phyloP scores from a whole-genome alignment of 345 rosid species.

The Cardamine occulta region DNA sequence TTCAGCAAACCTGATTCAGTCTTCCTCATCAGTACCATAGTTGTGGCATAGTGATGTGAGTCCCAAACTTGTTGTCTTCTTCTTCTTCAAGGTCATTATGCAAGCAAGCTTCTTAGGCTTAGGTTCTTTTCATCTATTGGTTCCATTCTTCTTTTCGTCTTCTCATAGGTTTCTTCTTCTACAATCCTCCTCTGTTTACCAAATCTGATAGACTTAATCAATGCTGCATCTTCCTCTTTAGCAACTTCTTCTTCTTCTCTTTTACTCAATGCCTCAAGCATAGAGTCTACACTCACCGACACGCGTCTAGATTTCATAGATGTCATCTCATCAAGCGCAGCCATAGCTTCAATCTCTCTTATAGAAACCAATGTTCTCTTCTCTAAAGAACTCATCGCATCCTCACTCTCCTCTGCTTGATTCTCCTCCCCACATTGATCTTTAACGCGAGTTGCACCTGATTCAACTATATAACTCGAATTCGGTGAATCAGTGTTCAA shows the following conservation, averaged over 20 bases:
- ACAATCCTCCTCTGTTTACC: constrained; percentile 4
- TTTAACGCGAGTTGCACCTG: constrained; percentile 66
- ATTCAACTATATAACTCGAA: constrained; percentile 69
- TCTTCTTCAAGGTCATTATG: constrained; percentile 1
- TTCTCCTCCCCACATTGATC: constrained; percentile 55
- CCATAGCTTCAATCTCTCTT: constrained; percentile 76
- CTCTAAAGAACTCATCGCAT: constrained; percentile 73
- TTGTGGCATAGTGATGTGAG: constrained; percentile 13
- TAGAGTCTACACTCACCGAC: constrained; percentile 6
- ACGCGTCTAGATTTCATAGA: constrained; percentile 52
- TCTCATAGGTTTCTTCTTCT: background rate
- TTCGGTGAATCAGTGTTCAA: constrained; percentile 77
- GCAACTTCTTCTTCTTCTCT: background rate
- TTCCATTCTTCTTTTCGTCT: background rate
- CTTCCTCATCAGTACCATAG: constrained; percentile 23
- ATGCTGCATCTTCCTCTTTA: constrained; percentile 2
- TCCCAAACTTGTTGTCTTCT: constrained; percentile 14
- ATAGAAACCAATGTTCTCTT: constrained; percentile 72
- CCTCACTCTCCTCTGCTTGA: constrained; percentile 68
- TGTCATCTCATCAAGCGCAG: constrained; percentile 77
- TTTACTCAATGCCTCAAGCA: constrained; percentile 15
- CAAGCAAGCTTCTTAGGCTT: background rate
- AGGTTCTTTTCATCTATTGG: background rate
- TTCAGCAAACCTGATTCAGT: background rate
- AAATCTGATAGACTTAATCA: constrained; percentile 15